Evolutionary conservation across 2,329 filamentous ascomycete genomes (phyloP), one percentile per base, ranked within the genome.

Genomic region (Botrytis paeoniae): DNA sequence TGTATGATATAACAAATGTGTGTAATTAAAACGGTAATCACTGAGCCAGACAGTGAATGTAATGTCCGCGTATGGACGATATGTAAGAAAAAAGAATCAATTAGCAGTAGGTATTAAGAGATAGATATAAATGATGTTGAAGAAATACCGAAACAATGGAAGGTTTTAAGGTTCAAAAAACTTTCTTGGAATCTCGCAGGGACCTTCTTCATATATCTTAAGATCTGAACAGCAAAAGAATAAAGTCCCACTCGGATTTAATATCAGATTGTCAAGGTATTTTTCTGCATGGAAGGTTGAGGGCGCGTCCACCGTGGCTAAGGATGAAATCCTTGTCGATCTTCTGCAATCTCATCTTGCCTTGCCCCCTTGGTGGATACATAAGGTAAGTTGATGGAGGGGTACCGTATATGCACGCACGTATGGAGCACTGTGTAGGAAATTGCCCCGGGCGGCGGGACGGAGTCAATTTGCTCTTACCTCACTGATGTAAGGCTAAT

Each of bases 321-420:
- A 18, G 51, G n/a, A 57, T 57, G 51, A 18, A 43, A 69, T 69
- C 48, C 65, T 57, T 69, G 65, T 57, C 29, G 35, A 69, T 69
- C 65, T 69, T 32, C 37, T 43, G 37, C 48, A 57, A 41, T 32
- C 51, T 68, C 32, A 57, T 57, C n/a, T 57, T 29, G 51, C 51
- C 51, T 57, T 57, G 25, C 25, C 65, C 35, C 65, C 48, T 41
- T 66, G 45, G 35, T 66, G 64, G 64, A 45, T 64, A 45, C 35
- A 41, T n/a, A n/a, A 16, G 25, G 35, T 16, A 18, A 32, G 39
- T 20, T 41, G 22, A 63, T 29, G 6, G 25, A 66, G 32, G 64
- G 43, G 20, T 37, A 35, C 18, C 57, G 51, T 57, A 57, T 29
- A 54, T 54, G 51, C n/a, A 54, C 51, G n/a, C n/a, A 29, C 51